Percentiles rank a stretch among this genome's conserved stretches.
These are phyloP conservation scores for Trichoderma sp. DNA, from an alignment of 2,329 filamentous ascomycete species.

Conservation along the genomic window DNA sequence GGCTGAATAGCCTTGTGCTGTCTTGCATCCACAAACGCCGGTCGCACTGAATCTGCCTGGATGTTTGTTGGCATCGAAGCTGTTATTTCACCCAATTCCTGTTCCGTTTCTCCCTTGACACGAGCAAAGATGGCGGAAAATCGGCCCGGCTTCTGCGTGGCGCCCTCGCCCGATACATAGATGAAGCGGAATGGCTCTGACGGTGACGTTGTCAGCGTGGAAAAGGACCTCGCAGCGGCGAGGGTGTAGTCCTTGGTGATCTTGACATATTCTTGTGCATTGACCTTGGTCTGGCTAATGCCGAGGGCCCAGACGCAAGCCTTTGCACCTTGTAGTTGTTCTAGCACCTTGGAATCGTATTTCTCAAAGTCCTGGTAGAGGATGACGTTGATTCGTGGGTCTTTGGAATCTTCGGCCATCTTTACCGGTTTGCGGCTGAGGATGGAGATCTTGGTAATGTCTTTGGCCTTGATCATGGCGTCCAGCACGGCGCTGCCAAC, in stretches of 20 bases:
- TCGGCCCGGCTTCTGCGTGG: constrained; percentile 53
- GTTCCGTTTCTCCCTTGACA: constrained; percentile 67
- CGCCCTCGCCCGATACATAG: constrained; percentile 64
- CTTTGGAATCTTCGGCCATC: constrained; percentile 54
- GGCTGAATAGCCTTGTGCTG: constrained; percentile 41
- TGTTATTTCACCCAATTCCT: constrained; percentile 52
- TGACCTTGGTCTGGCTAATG: constrained; percentile 57
- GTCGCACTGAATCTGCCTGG: constrained; percentile 55
- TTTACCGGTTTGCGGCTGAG: constrained; percentile 62
- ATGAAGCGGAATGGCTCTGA: constrained; percentile 62
- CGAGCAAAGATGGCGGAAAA: constrained; percentile 57
- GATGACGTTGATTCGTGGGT: constrained; percentile 63
- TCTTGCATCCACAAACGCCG: constrained; percentile 54
- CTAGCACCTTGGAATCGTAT: constrained; percentile 57
- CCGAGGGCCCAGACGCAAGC: constrained; percentile 75
- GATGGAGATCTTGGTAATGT: constrained; percentile 64
- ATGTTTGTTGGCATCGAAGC: constrained; percentile 43
- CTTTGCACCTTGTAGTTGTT: constrained; percentile 58
- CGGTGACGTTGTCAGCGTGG: constrained; percentile 37
- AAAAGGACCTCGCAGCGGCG: constrained; percentile 60
- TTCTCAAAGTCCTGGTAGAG: constrained; percentile 63
- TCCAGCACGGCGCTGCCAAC: constrained; percentile 61
- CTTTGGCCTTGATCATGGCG: constrained; percentile 53
- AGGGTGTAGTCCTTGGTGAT: constrained; percentile 67
- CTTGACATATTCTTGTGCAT: constrained; percentile 62